phyloP scores from a whole-genome alignment of 345 rosid species.

The Camelina laxa region DNA sequence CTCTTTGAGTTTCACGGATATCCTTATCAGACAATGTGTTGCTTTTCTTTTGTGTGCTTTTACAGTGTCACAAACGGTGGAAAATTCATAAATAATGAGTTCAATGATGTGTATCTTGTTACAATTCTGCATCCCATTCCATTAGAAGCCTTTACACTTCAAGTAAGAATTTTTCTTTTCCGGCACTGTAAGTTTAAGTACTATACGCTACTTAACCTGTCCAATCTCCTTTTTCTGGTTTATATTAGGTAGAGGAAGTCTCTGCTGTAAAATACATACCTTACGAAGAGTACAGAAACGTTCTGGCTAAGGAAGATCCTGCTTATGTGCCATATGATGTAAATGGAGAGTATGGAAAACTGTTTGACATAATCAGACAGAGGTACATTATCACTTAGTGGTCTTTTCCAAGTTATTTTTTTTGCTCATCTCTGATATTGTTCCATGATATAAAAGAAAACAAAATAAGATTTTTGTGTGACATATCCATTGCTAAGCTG shows the following conservation, averaged over 20 bases:
- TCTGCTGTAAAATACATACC: constrained; percentile 83
- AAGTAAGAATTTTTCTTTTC: constrained; percentile 54
- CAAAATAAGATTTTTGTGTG: background rate
- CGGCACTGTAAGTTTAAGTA: background rate
- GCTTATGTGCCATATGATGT: constrained; percentile 79
- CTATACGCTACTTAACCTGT: constrained; percentile 12
- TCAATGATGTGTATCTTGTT: constrained; percentile 82
- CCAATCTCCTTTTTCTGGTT: constrained; percentile 11
- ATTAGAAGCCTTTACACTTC: constrained; percentile 86
- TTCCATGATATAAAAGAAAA: constrained; percentile 7
- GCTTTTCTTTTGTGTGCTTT: constrained; percentile 19
- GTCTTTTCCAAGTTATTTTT: background rate
- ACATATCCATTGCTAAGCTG: background rate
- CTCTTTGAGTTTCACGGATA: background rate
- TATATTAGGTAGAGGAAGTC: constrained; percentile 79
- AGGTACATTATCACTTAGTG: constrained; percentile 55
- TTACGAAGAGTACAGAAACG: constrained; percentile 61
- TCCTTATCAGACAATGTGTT: constrained; percentile 17
- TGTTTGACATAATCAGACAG: constrained; percentile 65
- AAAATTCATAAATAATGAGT: constrained; percentile 84
- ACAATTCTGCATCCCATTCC: constrained; percentile 86
- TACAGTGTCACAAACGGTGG: constrained; percentile 84
- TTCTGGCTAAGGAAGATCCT: constrained; percentile 74
- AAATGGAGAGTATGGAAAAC: constrained; percentile 68
- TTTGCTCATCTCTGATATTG: background rate